A percentile compares a stretch with the other conserved stretches of the same genome.
Evolutionary conservation across 495 filamentous ascomycete genomes (phyloP).

Genomic region (Cercophora samala): DNA sequence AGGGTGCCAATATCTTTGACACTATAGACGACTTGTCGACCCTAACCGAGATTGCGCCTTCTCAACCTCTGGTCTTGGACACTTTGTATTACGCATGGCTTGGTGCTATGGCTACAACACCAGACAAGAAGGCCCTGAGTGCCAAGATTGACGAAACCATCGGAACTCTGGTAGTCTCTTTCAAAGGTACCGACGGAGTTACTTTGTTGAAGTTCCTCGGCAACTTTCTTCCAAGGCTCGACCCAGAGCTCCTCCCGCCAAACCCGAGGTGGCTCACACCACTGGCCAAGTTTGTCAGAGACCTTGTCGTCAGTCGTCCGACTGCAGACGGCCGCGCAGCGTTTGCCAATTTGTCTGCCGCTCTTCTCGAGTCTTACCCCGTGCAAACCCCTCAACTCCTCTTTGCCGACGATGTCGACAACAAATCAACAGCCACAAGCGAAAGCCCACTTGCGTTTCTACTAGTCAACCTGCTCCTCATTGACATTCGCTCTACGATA

Average conservation of each 20-base stretch:
- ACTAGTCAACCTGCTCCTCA: constrained; percentile 56
- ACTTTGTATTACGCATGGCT: constrained; percentile 53
- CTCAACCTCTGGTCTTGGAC: constrained; percentile 49
- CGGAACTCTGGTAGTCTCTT: constrained; percentile 42
- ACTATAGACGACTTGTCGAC: constrained; percentile 46
- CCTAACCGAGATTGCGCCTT: constrained; percentile 51
- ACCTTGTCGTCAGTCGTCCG: constrained; percentile 46
- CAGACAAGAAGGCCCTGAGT: constrained; percentile 29
- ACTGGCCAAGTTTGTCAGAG: constrained; percentile 39
- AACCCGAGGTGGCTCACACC: constrained; percentile 45
- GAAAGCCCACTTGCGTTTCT: constrained; percentile 57
- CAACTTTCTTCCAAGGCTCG: constrained; percentile 41
- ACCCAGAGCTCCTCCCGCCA: constrained; percentile 33
- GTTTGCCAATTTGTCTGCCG: constrained; percentile 49
- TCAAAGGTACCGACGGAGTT: constrained; percentile 50
- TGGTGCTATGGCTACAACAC: constrained; percentile 29
- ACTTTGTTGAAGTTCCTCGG: constrained; percentile 49
- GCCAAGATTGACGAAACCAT: constrained; percentile 46
- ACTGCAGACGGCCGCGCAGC: constrained; percentile 46
- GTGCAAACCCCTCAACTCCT: constrained; percentile 41
- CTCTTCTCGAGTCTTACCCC: constrained; percentile 53
- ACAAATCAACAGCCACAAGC: constrained; percentile 11
- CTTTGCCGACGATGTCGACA: constrained; percentile 35
- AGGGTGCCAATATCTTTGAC: constrained; percentile 48
- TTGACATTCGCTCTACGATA: constrained; percentile 60